Conservation (phyloP, 495 filamentous ascomycete species). For the Hypoxylon rickii region DNA sequence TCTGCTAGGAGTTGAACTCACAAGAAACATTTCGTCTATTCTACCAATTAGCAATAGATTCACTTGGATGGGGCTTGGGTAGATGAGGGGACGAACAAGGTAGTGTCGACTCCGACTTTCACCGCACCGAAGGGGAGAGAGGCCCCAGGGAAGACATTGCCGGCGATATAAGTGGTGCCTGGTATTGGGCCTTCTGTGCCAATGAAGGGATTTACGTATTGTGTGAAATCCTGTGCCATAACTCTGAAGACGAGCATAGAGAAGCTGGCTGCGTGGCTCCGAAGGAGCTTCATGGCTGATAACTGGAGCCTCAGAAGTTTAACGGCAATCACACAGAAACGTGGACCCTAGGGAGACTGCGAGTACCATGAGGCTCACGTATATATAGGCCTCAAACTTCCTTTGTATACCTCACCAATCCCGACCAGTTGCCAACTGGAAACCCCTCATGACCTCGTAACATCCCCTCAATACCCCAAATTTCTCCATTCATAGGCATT, state of each 20-base stretch:
- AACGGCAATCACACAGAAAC: background rate
- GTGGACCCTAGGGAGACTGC: too few relatives aligned
- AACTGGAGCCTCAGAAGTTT: background rate
- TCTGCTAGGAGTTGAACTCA: slow-evolving; percentile 4
- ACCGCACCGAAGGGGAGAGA: slow-evolving; percentile 68
- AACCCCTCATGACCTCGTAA: slow-evolving; percentile 6
- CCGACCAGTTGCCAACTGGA: background rate
- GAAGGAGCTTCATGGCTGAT: slow-evolving; percentile 5
- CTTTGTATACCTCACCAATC: slow-evolving; percentile 1
- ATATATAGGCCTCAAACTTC: slow-evolving; percentile 1
- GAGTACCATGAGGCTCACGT: background rate
- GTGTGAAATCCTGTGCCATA: slow-evolving; percentile 11
- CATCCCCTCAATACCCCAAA: slow-evolving; percentile 15
- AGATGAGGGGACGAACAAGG: slow-evolving; percentile 5
- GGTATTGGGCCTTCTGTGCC: slow-evolving; percentile 22
- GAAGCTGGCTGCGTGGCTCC: background rate
- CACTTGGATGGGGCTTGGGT: background rate
- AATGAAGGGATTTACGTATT: slow-evolving; percentile 36
- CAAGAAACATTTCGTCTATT: slow-evolving; percentile 22
- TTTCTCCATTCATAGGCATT: slow-evolving; percentile 2
- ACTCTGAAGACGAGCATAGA: slow-evolving; percentile 2
- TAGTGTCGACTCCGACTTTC: slow-evolving; percentile 67
- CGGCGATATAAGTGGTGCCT: slow-evolving; percentile 43
- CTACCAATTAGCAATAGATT: slow-evolving; percentile 43
- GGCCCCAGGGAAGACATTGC: slow-evolving; percentile 70